These are phyloP conservation scores for Pisolithus tinctorius DNA, from an alignment of 768 basidiomycete genomes.

Conservation along the genomic window DNA sequence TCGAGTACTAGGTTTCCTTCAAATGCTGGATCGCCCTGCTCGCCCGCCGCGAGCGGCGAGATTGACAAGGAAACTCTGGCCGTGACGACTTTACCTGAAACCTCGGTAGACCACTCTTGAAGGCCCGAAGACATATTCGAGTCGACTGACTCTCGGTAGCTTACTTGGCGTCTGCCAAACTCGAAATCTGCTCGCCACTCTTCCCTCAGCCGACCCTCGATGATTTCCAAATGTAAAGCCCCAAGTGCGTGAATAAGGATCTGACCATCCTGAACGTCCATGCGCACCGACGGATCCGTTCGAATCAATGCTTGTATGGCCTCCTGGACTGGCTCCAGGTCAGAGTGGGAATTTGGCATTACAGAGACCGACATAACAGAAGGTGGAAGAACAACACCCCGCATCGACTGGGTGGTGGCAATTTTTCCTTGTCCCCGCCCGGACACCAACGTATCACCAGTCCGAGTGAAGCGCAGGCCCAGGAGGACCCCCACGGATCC, in stretches of 20 bases:
- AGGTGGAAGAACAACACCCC: constrained; percentile 69
- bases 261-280: constrained; percentile 77
- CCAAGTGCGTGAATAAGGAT: constrained; percentile 80
- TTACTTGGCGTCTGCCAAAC: constrained; percentile 70
- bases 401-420: constrained; percentile 36
- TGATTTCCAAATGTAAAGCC: constrained; percentile 82
- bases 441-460: constrained; percentile 78
- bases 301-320: constrained; percentile 66
- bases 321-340: constrained; percentile 69
- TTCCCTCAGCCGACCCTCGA: constrained; percentile 71
- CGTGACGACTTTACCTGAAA: constrained; percentile 47
- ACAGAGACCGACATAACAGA: constrained; percentile 82
- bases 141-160: constrained; percentile 61
- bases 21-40: constrained; percentile 64
- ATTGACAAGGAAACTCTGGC: constrained; percentile 52
- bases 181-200: constrained; percentile 79
- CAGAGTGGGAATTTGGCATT: constrained; percentile 73
- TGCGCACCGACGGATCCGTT: constrained; percentile 86
- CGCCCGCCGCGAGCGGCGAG: constrained; percentile 45
- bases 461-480: constrained; percentile 77
- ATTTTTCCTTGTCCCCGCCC: constrained; percentile 30
- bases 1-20: constrained; percentile 72
- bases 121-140: constrained; percentile 21
- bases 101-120: constrained; percentile 55
- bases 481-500: constrained; percentile 82